Base-by-base conservation (phyloP, 495 filamentous ascomycete genomes). In the Aspergillus wentii region DNA sequence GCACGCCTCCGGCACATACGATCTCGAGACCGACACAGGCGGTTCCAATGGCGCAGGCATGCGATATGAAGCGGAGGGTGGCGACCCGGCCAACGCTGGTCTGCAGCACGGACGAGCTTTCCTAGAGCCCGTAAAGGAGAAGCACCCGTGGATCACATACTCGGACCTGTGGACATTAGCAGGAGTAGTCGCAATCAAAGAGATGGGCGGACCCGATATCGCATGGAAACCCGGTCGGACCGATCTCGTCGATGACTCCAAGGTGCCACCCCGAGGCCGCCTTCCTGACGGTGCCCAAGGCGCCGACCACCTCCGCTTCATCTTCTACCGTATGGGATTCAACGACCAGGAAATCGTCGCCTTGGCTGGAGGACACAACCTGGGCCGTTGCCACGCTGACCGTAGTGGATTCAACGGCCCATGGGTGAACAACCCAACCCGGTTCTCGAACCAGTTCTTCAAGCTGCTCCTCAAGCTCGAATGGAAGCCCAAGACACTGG, bases 241-340 rank as follows among this genome's bases (percentile, higher is more conserved):
- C 6, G 78, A 82, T 44, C 65, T 68, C 47, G 65, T 76, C 11
- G 74, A 76, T 41, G 76, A 80, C 46, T 62, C 49, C 42, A 73
- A 76, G 44, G 56, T 80, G 3, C 75, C 75, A 1, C 74, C 77
- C 6, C 66, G 73, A 0, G 78, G 76, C 1, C 56, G 79, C 2
- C 55, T 81, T 11, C 79, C 78, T 1, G 78, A 80, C 44, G 77
- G 56, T n/a, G 68, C 78, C 2, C 66, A 69, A 38, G 79, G 76
- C 23, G 65, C 75, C 14, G 74, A 74, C 17, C 76, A 83, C 47
- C 46, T 83, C 32, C 67, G 78, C 2, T 56, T 56, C 43, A 69
- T 83, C 51, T 81, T 81, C 56, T 62, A 72, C 49, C 69, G 75
- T 17, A 81, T 81, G 78, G 75, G 78, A n/a, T 80, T 81, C 60